Percentiles rank a stretch among this genome's conserved stretches.
phyloP scores from a whole-genome alignment of 345 rosid genomes.

The Eucalyptus microcorys region DNA sequence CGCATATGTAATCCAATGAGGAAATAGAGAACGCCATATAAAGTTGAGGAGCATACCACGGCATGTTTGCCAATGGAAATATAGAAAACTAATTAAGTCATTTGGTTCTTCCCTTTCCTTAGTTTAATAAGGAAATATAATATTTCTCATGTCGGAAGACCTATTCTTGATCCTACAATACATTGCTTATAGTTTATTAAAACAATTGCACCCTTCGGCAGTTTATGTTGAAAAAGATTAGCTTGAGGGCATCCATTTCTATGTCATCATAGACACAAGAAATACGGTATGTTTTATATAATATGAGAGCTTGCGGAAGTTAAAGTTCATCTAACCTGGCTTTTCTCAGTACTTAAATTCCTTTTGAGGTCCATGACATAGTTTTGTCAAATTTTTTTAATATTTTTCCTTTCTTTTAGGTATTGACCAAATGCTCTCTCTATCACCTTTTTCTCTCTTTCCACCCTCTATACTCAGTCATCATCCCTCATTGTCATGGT shows the following conservation, averaged over 20 bases:
- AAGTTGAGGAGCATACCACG: background rate
- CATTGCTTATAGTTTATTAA: background rate
- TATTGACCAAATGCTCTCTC: slow-evolving; percentile 24
- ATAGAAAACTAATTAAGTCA: background rate
- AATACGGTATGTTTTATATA: background rate
- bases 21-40: background rate
- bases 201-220: background rate
- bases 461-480: background rate
- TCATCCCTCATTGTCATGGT: slow-evolving; percentile 2
- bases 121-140: background rate
- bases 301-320: background rate
- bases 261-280: background rate
- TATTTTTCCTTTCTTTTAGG: slow-evolving; percentile 24
- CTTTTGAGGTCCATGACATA: background rate
- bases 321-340: background rate
- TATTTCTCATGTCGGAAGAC: background rate
- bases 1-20: background rate
- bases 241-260: background rate
- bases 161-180: background rate
- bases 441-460: background rate
- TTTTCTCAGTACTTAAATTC: background rate
- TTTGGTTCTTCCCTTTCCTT: background rate
- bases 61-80: background rate
- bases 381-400: background rate
- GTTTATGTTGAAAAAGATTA: background rate